phyloP scores from a whole-genome alignment of 192 early-diverging fungal species.

The Obelidium mucronatum region DNA sequence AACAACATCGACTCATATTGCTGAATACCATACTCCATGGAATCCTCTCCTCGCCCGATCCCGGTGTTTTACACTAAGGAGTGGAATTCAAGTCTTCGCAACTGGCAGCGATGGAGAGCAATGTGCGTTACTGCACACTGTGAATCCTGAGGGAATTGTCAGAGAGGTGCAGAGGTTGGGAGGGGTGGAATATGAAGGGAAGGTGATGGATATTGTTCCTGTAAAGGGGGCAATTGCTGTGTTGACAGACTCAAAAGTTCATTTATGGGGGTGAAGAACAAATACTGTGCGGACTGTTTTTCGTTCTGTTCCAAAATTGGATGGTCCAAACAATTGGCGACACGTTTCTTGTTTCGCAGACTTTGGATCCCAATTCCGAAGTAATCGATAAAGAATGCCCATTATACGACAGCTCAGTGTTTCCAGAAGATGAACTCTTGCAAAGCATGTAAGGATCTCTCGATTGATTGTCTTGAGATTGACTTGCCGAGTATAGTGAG shows the following conservation, averaged over 20 bases:
- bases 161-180: background rate
- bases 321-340: no score
- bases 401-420: no score
- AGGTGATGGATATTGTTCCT: background rate
- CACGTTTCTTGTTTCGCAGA: no score
- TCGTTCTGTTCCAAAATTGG: no score
- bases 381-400: no score
- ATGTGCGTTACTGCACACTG: background rate
- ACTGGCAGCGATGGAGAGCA: background rate
- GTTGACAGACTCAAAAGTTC: conserved; percentile 15
- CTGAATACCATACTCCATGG: background rate
- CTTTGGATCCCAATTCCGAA: no score
- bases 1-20: background rate
- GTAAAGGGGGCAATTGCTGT: background rate
- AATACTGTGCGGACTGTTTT: no score
- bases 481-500: background rate
- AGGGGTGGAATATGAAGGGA: background rate
- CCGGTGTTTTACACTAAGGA: background rate
- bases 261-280: background rate
- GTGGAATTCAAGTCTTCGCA: background rate
- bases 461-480: no score
- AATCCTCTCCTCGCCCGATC: background rate
- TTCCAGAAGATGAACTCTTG: no score
- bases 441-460: no score
- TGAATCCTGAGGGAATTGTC: background rate